Evolutionary conservation across 1,284 basidiomycete genomes (phyloP).

Genomic region (Cerioporus squamosus): DNA sequence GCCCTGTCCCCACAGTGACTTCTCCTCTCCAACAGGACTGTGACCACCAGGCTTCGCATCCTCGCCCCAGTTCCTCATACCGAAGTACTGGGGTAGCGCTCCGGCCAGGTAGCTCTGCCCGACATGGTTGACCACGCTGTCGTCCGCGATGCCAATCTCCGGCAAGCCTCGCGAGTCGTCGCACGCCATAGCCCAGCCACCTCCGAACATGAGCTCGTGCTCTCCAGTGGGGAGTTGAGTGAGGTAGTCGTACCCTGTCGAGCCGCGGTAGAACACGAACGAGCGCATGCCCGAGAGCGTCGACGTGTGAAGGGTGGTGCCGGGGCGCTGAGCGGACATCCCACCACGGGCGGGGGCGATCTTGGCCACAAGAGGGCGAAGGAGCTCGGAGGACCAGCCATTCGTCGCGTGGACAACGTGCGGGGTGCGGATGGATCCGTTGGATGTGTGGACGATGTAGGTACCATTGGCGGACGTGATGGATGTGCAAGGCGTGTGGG

Average conservation of each 20-base stretch:
- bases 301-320: conserved; percentile 34
- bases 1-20: conserved; percentile 38
- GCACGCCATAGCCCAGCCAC: conserved; percentile 44
- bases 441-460: conserved; percentile 54
- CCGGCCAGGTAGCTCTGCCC: conserved; percentile 44
- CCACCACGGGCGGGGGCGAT: conserved; percentile 61
- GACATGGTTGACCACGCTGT: conserved; percentile 39
- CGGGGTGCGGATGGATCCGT: conserved; percentile 53
- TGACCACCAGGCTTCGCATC: conserved; percentile 32
- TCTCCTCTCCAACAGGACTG: conserved; percentile 8
- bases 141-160: conserved; percentile 49
- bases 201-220: conserved; percentile 68
- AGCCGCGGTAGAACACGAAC: conserved; percentile 61
- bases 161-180: conserved; percentile 33
- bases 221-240: conserved; percentile 61
- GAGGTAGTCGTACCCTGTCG: conserved; percentile 67
- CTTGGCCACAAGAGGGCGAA: conserved; percentile 48
- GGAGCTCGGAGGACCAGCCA: conserved; percentile 71
- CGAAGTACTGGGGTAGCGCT: conserved; percentile 49
- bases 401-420: conserved; percentile 84
- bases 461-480: conserved; percentile 33
- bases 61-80: conserved; percentile 42
- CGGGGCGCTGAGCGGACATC: conserved; percentile 70
- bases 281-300: conserved; percentile 47
- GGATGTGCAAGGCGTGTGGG: conserved; percentile 45